These are phyloP conservation scores for Trichoderma atrobrunneum DNA, from an alignment of 2,329 filamentous ascomycete species.

Conservation along the genomic window DNA sequence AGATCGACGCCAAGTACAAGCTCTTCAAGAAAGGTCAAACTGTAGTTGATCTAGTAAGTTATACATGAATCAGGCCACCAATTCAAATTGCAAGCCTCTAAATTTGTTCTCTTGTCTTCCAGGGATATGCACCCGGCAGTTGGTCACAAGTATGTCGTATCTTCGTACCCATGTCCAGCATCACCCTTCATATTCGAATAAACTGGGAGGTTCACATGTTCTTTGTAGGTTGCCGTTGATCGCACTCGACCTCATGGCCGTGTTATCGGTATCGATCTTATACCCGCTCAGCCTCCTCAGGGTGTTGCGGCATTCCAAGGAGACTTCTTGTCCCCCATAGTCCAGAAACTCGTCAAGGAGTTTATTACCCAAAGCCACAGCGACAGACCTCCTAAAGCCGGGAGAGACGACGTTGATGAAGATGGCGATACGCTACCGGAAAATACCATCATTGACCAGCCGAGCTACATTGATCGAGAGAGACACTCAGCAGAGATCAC, in stretches of 20 bases:
- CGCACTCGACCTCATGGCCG: slow-evolving; percentile 72
- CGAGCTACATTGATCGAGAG: slow-evolving; percentile 67
- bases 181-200: neutral
- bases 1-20: slow-evolving; percentile 71
- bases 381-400: slow-evolving; percentile 22
- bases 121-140: slow-evolving; percentile 74
- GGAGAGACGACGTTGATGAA: slow-evolving; percentile 24
- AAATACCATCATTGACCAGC: slow-evolving; percentile 36
- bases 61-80: neutral
- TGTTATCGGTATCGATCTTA: slow-evolving; percentile 88
- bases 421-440: neutral
- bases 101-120: neutral
- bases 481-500: slow-evolving; percentile 37
- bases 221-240: slow-evolving; percentile 70
- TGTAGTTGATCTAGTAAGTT: slow-evolving; percentile 78
- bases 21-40: slow-evolving; percentile 80
- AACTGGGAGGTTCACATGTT: neutral
- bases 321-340: slow-evolving; percentile 74
- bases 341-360: slow-evolving; percentile 73
- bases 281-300: slow-evolving; percentile 84
- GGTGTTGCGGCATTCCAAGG: slow-evolving; percentile 96
- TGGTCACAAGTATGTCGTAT: slow-evolving; percentile 60
- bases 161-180: neutral
- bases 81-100: neutral
- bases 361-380: slow-evolving; percentile 64